phyloP scores from a whole-genome alignment of 495 filamentous ascomycete genomes.

The Aspergillus ostianus region DNA sequence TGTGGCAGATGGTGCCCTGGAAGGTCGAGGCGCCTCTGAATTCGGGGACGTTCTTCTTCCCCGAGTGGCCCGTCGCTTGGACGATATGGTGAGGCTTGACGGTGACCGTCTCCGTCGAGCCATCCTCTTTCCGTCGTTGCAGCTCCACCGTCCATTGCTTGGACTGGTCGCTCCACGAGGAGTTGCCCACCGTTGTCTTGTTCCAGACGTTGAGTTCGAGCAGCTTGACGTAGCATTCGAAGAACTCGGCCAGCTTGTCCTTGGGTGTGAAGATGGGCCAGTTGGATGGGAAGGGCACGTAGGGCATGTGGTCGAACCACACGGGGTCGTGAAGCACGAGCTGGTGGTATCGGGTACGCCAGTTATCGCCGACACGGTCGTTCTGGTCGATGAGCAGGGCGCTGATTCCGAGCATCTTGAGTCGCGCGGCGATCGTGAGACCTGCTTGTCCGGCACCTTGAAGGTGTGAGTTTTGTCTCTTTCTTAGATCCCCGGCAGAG shows the following conservation, averaged over 20 bases:
- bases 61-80: constrained; percentile 71
- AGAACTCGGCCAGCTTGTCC: constrained; percentile 78
- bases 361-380: constrained; percentile 69
- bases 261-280: constrained; percentile 76
- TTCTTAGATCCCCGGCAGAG: too few relatives aligned
- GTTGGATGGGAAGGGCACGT: constrained; percentile 62
- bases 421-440: constrained; percentile 63
- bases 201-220: constrained; percentile 82
- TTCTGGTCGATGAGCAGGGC: constrained; percentile 66
- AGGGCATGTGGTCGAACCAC: constrained; percentile 75
- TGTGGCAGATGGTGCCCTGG: constrained; percentile 57
- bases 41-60: constrained; percentile 61
- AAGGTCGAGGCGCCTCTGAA: constrained; percentile 65
- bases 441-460: constrained; percentile 50
- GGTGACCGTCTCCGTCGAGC: constrained; percentile 50
- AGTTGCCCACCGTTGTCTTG: constrained; percentile 47
- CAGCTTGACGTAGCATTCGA: constrained; percentile 67
- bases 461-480: constrained; percentile 1
- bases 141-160: constrained; percentile 63
- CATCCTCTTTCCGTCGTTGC: constrained; percentile 46
- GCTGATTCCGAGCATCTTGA: constrained; percentile 68
- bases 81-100: constrained; percentile 67
- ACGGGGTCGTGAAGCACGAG: constrained; percentile 74
- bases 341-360: constrained; percentile 64
- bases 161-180: constrained; percentile 52